Conservation (phyloP, 139 green algal genomes). For the Picochlorum sp. region DNA sequence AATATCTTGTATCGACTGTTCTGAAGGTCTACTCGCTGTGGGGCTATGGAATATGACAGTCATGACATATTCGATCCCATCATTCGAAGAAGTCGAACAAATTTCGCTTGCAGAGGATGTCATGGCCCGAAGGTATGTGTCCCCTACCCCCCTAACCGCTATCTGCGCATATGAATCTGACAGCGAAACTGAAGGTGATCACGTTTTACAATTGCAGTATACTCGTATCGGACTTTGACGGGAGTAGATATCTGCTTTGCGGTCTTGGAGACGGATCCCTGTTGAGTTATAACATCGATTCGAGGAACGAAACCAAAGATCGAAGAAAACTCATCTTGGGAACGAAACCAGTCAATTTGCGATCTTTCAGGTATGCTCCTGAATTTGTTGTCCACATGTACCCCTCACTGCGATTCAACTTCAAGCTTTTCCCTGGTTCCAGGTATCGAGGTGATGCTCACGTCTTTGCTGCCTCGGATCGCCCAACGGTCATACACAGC, state of each 20-base stretch:
- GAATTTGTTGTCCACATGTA: background rate
- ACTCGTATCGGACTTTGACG: slow-evolving; percentile 76
- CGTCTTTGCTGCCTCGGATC: slow-evolving; percentile 90
- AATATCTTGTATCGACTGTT: background rate
- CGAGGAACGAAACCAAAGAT: slow-evolving; percentile 33
- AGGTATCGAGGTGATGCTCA: slow-evolving; percentile 27
- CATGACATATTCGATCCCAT: background rate
- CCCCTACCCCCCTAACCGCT: too few relatives aligned
- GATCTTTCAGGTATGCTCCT: slow-evolving; percentile 44
- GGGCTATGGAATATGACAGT: background rate
- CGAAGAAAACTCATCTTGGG: slow-evolving; percentile 79
- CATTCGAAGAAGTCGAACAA: background rate
- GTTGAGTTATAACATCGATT: slow-evolving; percentile 15
- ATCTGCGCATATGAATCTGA: too few relatives aligned
- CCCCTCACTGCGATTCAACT: background rate
- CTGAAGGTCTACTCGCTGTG: background rate
- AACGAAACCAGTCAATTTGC: slow-evolving; percentile 84
- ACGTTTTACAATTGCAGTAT: slow-evolving; percentile 37
- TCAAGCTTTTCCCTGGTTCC: background rate
- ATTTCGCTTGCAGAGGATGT: background rate
- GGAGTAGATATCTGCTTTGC: slow-evolving; percentile 64
- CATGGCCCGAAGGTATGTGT: background rate
- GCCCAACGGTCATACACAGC: slow-evolving; percentile 90
- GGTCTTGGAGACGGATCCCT: slow-evolving; percentile 46
- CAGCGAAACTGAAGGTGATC: too few relatives aligned